Percentiles rank a stretch among this genome's conserved stretches.
Conservation (phyloP, 805 yeast species). For the Starmerella sp. region DNA sequence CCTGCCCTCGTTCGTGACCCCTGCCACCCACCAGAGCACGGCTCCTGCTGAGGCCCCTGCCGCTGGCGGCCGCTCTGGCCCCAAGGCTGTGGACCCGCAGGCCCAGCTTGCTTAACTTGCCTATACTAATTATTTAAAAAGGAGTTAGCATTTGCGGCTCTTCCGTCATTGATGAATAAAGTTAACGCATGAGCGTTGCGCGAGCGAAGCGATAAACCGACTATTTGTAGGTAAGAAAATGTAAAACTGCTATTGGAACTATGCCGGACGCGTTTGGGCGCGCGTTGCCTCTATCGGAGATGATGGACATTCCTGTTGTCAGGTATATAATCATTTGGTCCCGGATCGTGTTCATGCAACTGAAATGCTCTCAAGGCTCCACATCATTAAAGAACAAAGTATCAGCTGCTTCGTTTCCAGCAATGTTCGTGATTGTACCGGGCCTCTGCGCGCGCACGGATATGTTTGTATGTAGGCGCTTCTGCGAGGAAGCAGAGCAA, state of each 20-base stretch:
- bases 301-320: no score
- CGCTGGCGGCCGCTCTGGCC: conserved; percentile 26
- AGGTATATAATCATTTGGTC: no score
- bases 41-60: conserved; percentile 72
- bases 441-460: no score
- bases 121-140: conserved; percentile 16
- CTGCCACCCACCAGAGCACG: conserved; percentile 80
- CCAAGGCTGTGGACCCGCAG: conserved; percentile 27
- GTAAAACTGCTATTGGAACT: background rate
- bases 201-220: background rate
- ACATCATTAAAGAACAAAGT: no score
- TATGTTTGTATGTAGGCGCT: no score
- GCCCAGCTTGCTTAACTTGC: conserved; percentile 29
- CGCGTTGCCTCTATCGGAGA: no score
- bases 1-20: conserved; percentile 97
- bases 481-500: no score
- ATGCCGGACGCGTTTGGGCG: no score
- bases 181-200: background rate
- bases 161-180: conserved; percentile 1
- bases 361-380: no score
- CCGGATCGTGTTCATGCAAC: no score
- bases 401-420: no score
- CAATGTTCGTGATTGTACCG: no score
- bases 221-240: background rate
- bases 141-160: conserved; percentile 3